Evolutionary conservation across 768 basidiomycete species (phyloP).

Genomic region (Suillus lakei): DNA sequence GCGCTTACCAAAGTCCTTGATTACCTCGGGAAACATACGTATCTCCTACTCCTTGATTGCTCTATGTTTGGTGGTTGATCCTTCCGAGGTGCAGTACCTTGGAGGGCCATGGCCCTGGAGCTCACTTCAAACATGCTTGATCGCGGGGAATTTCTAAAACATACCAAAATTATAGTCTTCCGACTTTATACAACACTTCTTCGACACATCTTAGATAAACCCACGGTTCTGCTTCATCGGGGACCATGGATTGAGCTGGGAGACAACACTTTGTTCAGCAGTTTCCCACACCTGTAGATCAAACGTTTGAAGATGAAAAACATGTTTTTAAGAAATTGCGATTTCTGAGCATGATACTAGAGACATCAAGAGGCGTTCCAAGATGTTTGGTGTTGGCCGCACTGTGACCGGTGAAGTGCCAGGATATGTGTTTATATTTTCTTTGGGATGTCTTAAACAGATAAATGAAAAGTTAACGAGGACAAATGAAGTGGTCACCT

Average conservation of each 20-base stretch:
- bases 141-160: not conserved
- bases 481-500: not conserved
- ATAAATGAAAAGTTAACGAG: not conserved
- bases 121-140: not conserved
- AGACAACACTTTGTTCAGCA: not conserved
- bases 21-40: constrained; percentile 80
- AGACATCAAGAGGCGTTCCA: not conserved
- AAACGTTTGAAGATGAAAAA: not conserved
- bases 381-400: not conserved
- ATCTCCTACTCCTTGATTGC: not conserved
- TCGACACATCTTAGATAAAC: not conserved
- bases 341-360: not conserved
- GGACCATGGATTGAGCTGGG: not conserved
- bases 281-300: not conserved
- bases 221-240: not conserved
- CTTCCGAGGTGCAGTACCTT: not conserved
- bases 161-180: not conserved
- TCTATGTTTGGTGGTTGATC: not conserved
- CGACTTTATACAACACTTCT: not conserved
- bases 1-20: constrained; percentile 87
- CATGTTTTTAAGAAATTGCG: not conserved
- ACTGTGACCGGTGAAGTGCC: not conserved
- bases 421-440: not conserved
- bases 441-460: not conserved
- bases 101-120: not conserved